phyloP scores from a whole-genome alignment of 1,284 basidiomycete species.

The Puccinia coronata region DNA sequence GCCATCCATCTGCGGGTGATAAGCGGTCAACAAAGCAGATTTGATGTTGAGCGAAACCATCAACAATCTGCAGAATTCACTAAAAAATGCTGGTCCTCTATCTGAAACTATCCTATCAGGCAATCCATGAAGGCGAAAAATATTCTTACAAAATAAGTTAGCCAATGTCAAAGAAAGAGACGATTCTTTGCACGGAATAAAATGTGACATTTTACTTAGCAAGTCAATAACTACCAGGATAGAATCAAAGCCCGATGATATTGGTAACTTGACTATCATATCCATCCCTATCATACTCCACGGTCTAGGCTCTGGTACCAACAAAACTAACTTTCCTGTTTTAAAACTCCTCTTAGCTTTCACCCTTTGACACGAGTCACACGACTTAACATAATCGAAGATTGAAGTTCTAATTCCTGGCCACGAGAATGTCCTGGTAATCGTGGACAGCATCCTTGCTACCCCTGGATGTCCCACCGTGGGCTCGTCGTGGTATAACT shows the following conservation, averaged over 20 bases:
- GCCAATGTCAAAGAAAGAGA: not conserved
- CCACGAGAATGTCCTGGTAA: slow-evolving; percentile 31
- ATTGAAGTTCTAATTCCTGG: not conserved
- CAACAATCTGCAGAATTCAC: slow-evolving; percentile 9
- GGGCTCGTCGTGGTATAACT: not conserved
- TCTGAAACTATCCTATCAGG: slow-evolving; percentile 19
- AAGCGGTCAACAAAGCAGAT: slow-evolving; percentile 9
- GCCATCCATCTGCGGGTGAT: slow-evolving; percentile 31
- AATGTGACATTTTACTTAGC: slow-evolving; percentile 48
- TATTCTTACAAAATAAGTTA: not conserved
- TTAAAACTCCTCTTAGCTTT: not conserved
- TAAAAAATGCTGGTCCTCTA: not conserved
- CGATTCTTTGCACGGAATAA: slow-evolving; percentile 40
- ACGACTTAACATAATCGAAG: not conserved
- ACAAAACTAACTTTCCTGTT: not conserved
- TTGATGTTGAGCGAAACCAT: not conserved
- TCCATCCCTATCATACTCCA: slow-evolving; percentile 32
- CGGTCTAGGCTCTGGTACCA: not conserved
- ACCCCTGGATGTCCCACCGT: slow-evolving; percentile 1
- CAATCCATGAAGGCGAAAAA: slow-evolving; percentile 2
- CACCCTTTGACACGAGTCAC: slow-evolving; percentile 1
- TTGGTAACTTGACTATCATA: slow-evolving; percentile 26
- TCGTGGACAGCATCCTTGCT: not conserved
- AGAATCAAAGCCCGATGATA: slow-evolving; percentile 8
- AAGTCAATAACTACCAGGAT: slow-evolving; percentile 45